Evolutionary conservation across 2,329 filamentous ascomycete genomes (phyloP).

Genomic region (Penicillium frequentans): DNA sequence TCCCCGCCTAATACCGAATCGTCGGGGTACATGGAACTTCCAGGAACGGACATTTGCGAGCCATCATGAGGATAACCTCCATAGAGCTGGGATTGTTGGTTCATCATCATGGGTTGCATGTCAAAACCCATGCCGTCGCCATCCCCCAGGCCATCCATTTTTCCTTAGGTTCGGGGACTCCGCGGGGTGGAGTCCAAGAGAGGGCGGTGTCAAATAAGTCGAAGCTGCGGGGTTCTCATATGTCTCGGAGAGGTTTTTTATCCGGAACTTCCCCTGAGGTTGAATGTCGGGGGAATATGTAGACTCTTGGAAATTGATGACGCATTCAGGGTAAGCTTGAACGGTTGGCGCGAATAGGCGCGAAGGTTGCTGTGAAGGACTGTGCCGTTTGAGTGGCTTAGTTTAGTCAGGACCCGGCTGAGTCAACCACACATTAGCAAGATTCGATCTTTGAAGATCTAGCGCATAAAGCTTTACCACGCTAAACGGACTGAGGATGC

Average conservation of each 20-base stretch:
- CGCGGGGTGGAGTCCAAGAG: slow-evolving; percentile 19
- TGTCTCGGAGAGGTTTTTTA: slow-evolving; percentile 8
- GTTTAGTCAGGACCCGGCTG: background rate
- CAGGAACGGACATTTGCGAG: slow-evolving; percentile 55
- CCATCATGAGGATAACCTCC: slow-evolving; percentile 62
- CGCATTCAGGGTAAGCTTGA: slow-evolving; percentile 8
- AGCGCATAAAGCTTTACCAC: background rate
- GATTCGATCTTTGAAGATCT: background rate
- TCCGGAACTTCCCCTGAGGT: slow-evolving; percentile 7
- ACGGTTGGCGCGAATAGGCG: background rate
- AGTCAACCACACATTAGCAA: background rate
- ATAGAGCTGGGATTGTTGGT: slow-evolving; percentile 65
- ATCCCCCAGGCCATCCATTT: slow-evolving; percentile 40
- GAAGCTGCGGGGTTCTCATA: slow-evolving; percentile 18
- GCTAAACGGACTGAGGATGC: background rate
- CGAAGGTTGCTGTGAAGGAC: background rate
- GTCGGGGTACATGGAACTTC: slow-evolving; percentile 41
- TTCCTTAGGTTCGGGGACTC: slow-evolving; percentile 5
- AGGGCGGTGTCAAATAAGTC: slow-evolving; percentile 15
- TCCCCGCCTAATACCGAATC: slow-evolving; percentile 46
- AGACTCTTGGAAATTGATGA: background rate
- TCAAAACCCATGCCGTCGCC: slow-evolving; percentile 45
- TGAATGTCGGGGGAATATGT: slow-evolving; percentile 2
- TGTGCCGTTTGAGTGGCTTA: background rate
- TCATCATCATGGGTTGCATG: slow-evolving; percentile 54